Evolutionary conservation across 2,329 filamentous ascomycete genomes (phyloP).

Genomic region (Daldinia eschscholtzii): DNA sequence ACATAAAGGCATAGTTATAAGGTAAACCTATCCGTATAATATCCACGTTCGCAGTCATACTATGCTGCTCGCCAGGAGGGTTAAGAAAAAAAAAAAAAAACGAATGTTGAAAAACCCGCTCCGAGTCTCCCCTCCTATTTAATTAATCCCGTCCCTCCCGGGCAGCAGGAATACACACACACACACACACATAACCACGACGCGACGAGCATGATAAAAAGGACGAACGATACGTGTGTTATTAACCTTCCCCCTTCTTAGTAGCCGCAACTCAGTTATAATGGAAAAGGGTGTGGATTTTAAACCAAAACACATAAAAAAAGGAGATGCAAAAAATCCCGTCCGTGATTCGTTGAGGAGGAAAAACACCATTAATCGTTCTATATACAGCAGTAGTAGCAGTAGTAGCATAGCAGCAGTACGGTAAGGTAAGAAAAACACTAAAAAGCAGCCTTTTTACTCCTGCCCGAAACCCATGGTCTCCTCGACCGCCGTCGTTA

Average conservation of each 20-base stretch:
- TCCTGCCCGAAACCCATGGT: slow-evolving; percentile 99
- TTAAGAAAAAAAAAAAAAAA: slow-evolving; percentile 12
- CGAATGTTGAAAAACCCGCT: slow-evolving; percentile 29
- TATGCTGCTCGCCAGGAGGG: too few relatives aligned
- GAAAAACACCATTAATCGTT: slow-evolving; percentile 43
- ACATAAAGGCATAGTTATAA: too few relatives aligned
- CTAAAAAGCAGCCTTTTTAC: slow-evolving; percentile 65
- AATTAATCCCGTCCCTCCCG: slow-evolving; percentile 7
- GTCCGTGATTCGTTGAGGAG: slow-evolving; percentile 26
- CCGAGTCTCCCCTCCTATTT: slow-evolving; percentile 10
- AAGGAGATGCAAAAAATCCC: slow-evolving; percentile 31
- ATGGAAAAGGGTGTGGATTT: not conserved
- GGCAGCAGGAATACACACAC: slow-evolving; percentile 4
- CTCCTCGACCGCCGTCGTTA: slow-evolving; percentile 97
- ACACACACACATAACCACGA: slow-evolving; percentile 7
- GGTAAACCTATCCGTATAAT: not conserved
- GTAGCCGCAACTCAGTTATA: not conserved
- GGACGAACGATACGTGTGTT: slow-evolving; percentile 16
- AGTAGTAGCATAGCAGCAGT: slow-evolving; percentile 4
- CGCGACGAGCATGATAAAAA: not conserved
- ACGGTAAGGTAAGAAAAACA: slow-evolving; percentile 17
- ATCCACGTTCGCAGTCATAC: not conserved
- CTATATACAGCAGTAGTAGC: slow-evolving; percentile 43
- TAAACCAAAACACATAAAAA: slow-evolving; percentile 24
- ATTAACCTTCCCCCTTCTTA: slow-evolving; percentile 11